phyloP scores from a whole-genome alignment of 805 yeast species.

The Candida pseudofarinosa region DNA sequence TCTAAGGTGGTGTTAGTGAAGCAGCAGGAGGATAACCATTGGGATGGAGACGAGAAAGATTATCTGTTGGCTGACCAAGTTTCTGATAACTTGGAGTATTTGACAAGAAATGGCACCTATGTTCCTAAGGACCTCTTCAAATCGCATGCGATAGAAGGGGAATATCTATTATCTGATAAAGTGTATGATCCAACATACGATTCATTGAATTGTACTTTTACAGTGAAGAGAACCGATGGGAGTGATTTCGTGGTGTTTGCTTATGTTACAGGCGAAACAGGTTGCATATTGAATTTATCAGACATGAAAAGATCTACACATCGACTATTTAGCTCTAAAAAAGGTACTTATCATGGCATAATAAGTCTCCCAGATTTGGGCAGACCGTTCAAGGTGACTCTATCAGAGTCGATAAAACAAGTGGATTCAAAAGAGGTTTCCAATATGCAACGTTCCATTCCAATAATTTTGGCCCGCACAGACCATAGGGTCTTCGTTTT shows the following conservation, averaged over 20 bases:
- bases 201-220: conserved; percentile 10
- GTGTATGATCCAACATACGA: conserved; percentile 37
- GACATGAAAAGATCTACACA: conserved; percentile 7
- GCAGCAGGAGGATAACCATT: conserved; percentile 1
- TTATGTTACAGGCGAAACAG: conserved; percentile 28
- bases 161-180: conserved; percentile 16
- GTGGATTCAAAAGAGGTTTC: conserved; percentile 24
- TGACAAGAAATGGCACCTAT: not conserved
- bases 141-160: conserved; percentile 21
- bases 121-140: conserved; percentile 19
- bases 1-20: conserved; percentile 7
- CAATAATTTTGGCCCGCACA: conserved; percentile 31
- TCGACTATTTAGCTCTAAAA: conserved; percentile 11
- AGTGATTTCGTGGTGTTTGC: conserved; percentile 14
- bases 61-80: not conserved
- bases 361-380: conserved; percentile 8
- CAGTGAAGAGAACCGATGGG: conserved; percentile 8
- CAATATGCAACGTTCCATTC: not conserved
- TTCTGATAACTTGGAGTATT: not conserved
- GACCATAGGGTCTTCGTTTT: conserved; percentile 28
- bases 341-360: conserved; percentile 11
- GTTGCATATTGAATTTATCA: conserved; percentile 25
- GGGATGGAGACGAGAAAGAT: not conserved
- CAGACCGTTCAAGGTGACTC: conserved; percentile 14
- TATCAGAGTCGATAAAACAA: conserved; percentile 38